Evolutionary conservation across 2,329 filamentous ascomycete genomes (phyloP), one percentile per base, ranked within the genome.

Genomic region (Penicillium sp.): DNA sequence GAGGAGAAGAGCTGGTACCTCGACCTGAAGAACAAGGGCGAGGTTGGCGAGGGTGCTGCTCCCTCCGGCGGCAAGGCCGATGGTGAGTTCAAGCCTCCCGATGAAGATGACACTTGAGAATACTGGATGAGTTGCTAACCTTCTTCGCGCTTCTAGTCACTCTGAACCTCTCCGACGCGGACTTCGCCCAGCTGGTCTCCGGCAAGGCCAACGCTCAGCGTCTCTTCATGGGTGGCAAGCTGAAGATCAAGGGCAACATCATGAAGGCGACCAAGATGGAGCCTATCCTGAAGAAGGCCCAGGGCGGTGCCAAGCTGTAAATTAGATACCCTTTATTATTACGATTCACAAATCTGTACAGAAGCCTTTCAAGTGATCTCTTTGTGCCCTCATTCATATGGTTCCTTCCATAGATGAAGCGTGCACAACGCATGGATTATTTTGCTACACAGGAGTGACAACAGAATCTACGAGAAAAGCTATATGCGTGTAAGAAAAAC

Each of bases 251-350:
- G 85, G 94, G 94, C 58, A 91, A 97, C 73, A 86, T 97, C 55
- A 97, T 97, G 93, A 97, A 97, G 84, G 74, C 94, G 30, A 97
- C 92, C 54, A 96, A 95, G 86, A 85, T 97, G 76, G 91, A 97
- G 77, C 89, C 91, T 33, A 88, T 97, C 67, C 78, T 96, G 60
- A 91, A 91, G 82, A 94, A 91, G 82, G 89, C 90, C 30, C 88
- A 91, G 79, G 81, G 78, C 67, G 89, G 90, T 82, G 84, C 90
- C 63, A 96, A 96, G 84, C 78, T 96, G 77, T 63, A 58, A 59
- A 63, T 36, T 59, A 59, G 50, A 59, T 59, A 59, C 56, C 53
- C 56, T 44, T 37, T 45, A 24, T 45, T 45, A 20, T 48, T 51
- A 42, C 36, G 41, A 55, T 23, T 17, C 39, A 44, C 37, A 40